Evolutionary conservation across 257 asterid genomes (phyloP).

Genomic region (Solanum rostratum): DNA sequence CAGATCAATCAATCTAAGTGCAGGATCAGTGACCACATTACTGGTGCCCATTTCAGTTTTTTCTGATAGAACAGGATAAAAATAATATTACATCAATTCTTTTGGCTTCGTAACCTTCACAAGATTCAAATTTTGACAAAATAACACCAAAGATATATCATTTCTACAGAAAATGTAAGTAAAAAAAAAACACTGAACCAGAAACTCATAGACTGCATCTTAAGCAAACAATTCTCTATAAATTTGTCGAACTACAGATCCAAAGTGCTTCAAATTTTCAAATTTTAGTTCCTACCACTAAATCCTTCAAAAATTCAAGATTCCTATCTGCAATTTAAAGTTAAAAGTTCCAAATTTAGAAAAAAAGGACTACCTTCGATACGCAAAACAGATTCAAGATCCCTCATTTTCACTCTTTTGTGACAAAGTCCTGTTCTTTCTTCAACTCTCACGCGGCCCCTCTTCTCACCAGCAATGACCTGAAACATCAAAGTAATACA

Average conservation of each 20-base stretch:
- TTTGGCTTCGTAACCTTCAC: not conserved
- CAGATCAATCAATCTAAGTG: slow-evolving; percentile 37
- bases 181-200: not conserved
- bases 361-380: slow-evolving; percentile 17
- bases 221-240: not conserved
- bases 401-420: slow-evolving; percentile 23
- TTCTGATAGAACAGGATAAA: slow-evolving; percentile 37
- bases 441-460: slow-evolving; percentile 13
- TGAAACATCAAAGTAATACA: not conserved
- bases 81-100: not conserved
- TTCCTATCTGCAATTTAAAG: not conserved
- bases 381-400: slow-evolving; percentile 23
- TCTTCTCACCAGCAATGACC: slow-evolving; percentile 21
- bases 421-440: slow-evolving; percentile 15
- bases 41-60: slow-evolving; percentile 8
- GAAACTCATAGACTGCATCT: not conserved
- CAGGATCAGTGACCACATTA: slow-evolving; percentile 7
- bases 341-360: not conserved
- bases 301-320: not conserved
- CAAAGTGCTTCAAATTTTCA: not conserved
- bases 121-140: not conserved
- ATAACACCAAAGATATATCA: not conserved
- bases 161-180: not conserved
- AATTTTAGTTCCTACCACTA: not conserved
- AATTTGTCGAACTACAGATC: not conserved